Percentiles rank a stretch among this genome's conserved stretches.
phyloP scores from a whole-genome alignment of 192 early-diverging fungal genomes.

The Phlyctochytrium bullatum region DNA sequence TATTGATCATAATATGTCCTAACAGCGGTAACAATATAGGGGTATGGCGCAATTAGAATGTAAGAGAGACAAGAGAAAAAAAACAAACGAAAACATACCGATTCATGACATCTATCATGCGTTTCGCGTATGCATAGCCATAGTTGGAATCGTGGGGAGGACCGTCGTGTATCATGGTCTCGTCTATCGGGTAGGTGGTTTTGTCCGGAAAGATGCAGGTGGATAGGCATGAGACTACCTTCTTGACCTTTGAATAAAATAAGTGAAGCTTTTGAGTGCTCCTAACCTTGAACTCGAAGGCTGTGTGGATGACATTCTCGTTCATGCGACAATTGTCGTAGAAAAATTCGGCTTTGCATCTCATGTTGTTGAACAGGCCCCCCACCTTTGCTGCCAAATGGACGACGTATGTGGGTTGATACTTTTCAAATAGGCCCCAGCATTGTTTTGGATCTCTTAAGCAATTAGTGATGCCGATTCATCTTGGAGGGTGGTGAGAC shows the following conservation, averaged over 20 bases:
- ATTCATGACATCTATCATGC: conserved; percentile 82
- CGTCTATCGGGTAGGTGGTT: conserved; percentile 79
- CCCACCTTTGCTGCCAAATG: conserved; percentile 68
- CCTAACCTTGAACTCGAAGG: conserved; percentile 54
- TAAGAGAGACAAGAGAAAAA: too few species aligned
- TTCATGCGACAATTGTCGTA: conserved; percentile 77
- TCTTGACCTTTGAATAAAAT: conserved; percentile 51
- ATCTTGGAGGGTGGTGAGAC: too few species aligned
- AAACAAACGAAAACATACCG: conserved; percentile 47
- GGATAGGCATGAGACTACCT: conserved; percentile 82
- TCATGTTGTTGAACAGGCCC: conserved; percentile 81
- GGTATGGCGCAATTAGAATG: too few species aligned
- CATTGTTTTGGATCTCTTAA: conserved; percentile 60
- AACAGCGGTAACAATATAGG: too few species aligned
- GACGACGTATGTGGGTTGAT: conserved; percentile 77
- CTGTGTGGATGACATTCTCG: conserved; percentile 67
- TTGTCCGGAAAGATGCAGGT: conserved; percentile 86
- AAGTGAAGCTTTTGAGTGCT: not conserved
- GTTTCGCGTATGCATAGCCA: conserved; percentile 79
- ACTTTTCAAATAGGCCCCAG: conserved; percentile 68
- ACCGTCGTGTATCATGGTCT: conserved; percentile 80
- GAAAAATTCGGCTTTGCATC: conserved; percentile 73
- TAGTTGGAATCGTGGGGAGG: conserved; percentile 79
- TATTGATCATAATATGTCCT: conserved; percentile 77
- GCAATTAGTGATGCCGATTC: too few species aligned